phyloP scores from a whole-genome alignment of 345 rosid genomes.

The Physaria fendleri region DNA sequence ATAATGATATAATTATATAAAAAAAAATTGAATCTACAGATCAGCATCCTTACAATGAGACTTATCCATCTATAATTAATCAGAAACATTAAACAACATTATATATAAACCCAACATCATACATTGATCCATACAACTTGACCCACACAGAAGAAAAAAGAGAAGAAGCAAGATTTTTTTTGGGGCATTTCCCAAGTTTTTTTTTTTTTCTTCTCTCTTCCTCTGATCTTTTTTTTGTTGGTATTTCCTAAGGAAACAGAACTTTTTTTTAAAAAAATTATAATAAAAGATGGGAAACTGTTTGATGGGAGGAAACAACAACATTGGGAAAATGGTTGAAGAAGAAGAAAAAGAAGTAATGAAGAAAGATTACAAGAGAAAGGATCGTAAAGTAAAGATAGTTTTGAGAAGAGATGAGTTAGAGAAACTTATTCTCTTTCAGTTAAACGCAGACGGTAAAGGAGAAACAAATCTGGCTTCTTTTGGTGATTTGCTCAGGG shows the following conservation, averaged over 20 bases:
- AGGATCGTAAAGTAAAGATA: conserved; percentile 28
- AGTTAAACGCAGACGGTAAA: conserved; percentile 30
- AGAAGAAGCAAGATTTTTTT: conserved; percentile 23
- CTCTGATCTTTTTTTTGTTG: conserved; percentile 4
- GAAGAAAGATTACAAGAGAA: conserved; percentile 24
- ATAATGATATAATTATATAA: background rate
- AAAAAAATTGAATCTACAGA: background rate
- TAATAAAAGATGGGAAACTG: conserved; percentile 34
- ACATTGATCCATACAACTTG: conserved; percentile 24
- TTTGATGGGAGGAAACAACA: conserved; percentile 28
- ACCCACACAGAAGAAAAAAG: conserved; percentile 2
- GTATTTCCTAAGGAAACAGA: background rate
- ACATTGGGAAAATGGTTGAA: background rate
- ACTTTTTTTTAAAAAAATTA: background rate
- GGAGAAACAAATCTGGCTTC: conserved; percentile 35
- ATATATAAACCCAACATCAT: conserved; percentile 19
- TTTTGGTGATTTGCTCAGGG: conserved; percentile 34
- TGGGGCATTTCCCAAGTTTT: conserved; percentile 33
- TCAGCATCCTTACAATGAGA: conserved; percentile 24
- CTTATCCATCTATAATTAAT: conserved; percentile 15
- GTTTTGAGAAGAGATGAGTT: conserved; percentile 38
- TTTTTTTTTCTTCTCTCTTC: conserved; percentile 26
- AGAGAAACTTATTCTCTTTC: conserved; percentile 34
- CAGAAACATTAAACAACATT: background rate
- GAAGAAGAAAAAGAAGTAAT: conserved; percentile 14